These are phyloP conservation scores for Lipomyces japonicus DNA, from an alignment of 805 yeast species.

Conservation along the genomic window DNA sequence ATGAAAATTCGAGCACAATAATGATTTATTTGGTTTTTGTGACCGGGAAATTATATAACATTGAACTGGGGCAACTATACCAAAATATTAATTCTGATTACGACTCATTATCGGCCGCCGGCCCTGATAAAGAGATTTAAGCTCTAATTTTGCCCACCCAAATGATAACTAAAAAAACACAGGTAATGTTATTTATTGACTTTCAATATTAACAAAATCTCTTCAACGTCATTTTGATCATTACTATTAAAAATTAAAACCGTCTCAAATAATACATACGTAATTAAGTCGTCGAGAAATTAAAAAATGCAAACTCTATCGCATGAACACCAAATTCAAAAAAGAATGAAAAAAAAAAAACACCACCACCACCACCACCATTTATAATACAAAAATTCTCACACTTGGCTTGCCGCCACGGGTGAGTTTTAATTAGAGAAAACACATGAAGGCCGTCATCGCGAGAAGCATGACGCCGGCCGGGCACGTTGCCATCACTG, in stretches of 20 bases:
- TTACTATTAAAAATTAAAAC: too few species aligned
- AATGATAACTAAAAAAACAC: too few species aligned
- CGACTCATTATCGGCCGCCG: neutral
- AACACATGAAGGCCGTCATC: slow-evolving; percentile 13
- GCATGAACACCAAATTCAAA: neutral
- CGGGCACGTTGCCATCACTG: slow-evolving; percentile 1
- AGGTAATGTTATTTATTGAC: too few species aligned
- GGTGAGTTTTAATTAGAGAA: slow-evolving; percentile 6
- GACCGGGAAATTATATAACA: neutral
- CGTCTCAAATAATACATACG: neutral
- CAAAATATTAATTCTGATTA: neutral
- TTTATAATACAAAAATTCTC: neutral
- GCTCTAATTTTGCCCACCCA: neutral
- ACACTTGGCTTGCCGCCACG: too few species aligned
- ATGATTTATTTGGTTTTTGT: neutral
- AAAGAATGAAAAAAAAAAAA: neutral
- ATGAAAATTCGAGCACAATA: neutral
- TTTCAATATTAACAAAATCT: too few species aligned
- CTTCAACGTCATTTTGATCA: too few species aligned
- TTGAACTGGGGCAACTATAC: neutral
- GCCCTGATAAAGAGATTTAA: neutral
- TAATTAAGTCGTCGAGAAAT: neutral
- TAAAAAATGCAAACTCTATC: neutral
- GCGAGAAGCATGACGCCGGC: slow-evolving; percentile 13
- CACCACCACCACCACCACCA: neutral